Base-by-base conservation (phyloP, 345 rosid genomes). In the Abelmoschus esculentus region DNA sequence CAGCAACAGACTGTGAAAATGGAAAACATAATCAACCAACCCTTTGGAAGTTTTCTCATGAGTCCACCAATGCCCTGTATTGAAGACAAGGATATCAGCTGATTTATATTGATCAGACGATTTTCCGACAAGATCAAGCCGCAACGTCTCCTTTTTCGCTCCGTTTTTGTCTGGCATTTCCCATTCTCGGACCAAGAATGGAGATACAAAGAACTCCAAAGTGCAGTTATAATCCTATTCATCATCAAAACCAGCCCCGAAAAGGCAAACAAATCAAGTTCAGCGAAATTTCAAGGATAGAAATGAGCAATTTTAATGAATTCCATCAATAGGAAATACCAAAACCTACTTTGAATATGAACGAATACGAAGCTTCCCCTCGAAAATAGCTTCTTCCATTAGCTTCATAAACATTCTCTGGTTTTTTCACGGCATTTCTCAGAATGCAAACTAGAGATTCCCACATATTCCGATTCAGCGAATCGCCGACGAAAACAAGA, bases 61-160 rank as follows among this genome's bases (percentile, higher is more conserved):
- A 77, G 98, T 96, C 99, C 99, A 92, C 99, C 99, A 96, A 56
- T 96, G 99, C 38, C 99, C 99, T 0, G 99, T 96, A 63, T 96
- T 96, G 84, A 92, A 96, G 67, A 96, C 71, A 55, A 96, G 78
- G 53, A 92, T 75, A 71, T 96, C 92, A 0, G 97, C 98, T 32
- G 63, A 78, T 78, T 80, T 92, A 74, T 96, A 96, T 64, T 78
- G 83, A 69, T 86, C 83, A 0, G 92, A 85, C 0, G 93, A 85
- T 78, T 81, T 85, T 26, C 91, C 90, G 0, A 90, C 87, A 73
- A 89, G 74, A 79, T 96, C 99, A 15, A 96, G 86, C 83, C 99
- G 80, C 32, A 96, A 83, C 0, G 98, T 92, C 73, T 90, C 97
- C 87, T 87, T 93, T 74, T 81, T 85, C 0, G 78, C 28, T 70